These are phyloP conservation scores for Porcisia hertigi DNA, from an alignment of 208 protist species.

Conservation along the genomic window DNA sequence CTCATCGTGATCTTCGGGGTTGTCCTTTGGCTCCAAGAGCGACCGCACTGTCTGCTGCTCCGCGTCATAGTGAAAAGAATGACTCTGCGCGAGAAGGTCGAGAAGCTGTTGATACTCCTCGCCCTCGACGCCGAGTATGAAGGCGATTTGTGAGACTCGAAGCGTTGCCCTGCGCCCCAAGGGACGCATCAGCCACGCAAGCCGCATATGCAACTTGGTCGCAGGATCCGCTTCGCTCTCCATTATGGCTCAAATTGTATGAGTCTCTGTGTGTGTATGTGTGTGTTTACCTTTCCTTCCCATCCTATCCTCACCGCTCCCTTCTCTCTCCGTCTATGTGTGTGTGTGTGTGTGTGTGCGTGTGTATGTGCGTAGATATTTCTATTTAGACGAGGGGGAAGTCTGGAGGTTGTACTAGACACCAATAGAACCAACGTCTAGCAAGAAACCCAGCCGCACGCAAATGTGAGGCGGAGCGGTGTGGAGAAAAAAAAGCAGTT, in stretches of 20 bases:
- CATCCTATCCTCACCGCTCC: too few species aligned
- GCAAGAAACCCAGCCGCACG: background rate
- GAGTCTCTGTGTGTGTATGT: background rate
- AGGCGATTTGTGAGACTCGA: slow-evolving; percentile 42
- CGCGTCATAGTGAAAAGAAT: slow-evolving; percentile 20
- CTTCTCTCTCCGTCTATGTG: too few species aligned
- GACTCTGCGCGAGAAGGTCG: slow-evolving; percentile 23
- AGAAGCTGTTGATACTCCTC: slow-evolving; percentile 14
- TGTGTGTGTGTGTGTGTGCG: too few species aligned
- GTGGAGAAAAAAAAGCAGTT: background rate
- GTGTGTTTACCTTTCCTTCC: background rate
- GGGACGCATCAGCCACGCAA: slow-evolving; percentile 40
- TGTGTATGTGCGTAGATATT: too few species aligned
- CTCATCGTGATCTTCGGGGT: slow-evolving; percentile 16
- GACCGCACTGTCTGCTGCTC: slow-evolving; percentile 22
- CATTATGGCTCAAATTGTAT: slow-evolving; percentile 25
- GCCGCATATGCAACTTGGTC: slow-evolving; percentile 33
- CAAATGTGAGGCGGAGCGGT: background rate
- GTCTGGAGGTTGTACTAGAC: background rate
- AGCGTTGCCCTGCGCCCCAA: slow-evolving; percentile 35
- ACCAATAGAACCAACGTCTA: background rate
- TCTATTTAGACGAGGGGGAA: background rate
- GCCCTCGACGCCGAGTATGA: slow-evolving; percentile 46
- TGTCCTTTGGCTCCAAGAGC: background rate
- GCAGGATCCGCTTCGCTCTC: slow-evolving; percentile 45